phyloP scores from a whole-genome alignment of 2,329 filamentous ascomycete genomes.

The Sclerotinia sclerotiorum region DNA sequence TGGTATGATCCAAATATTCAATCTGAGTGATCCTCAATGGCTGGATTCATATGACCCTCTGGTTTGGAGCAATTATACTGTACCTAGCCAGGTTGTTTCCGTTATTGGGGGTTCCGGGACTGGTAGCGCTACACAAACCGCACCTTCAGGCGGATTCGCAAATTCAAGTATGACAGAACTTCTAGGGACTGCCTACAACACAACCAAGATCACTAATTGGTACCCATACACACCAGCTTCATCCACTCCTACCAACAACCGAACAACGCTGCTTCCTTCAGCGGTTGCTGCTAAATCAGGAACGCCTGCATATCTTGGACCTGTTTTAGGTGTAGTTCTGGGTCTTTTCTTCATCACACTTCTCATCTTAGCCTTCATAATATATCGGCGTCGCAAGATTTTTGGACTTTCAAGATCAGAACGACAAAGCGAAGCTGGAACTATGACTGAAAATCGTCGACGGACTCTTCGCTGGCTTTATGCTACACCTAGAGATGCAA shows the following conservation, averaged over 20 bases:
- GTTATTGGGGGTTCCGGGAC: slow-evolving; percentile 59
- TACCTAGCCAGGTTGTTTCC: slow-evolving; percentile 59
- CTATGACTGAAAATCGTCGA: slow-evolving; percentile 30
- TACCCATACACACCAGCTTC: slow-evolving; percentile 54
- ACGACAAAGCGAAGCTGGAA: slow-evolving; percentile 34
- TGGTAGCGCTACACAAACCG: slow-evolving; percentile 64
- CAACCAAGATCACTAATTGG: slow-evolving; percentile 55
- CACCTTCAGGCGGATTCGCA: slow-evolving; percentile 60
- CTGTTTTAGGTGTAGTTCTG: slow-evolving; percentile 61
- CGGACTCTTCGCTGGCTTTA: slow-evolving; percentile 37
- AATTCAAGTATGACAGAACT: slow-evolving; percentile 49
- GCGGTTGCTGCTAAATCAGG: slow-evolving; percentile 24
- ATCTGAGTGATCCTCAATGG: slow-evolving; percentile 70
- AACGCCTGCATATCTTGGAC: slow-evolving; percentile 58
- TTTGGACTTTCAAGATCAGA: slow-evolving; percentile 26
- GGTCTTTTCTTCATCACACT: slow-evolving; percentile 57
- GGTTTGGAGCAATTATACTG: slow-evolving; percentile 63
- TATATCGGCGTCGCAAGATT: slow-evolving; percentile 50
- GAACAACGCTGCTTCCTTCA: slow-evolving; percentile 24
- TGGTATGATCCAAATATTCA: slow-evolving; percentile 66
- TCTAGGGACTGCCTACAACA: slow-evolving; percentile 57
- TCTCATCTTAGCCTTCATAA: slow-evolving; percentile 50
- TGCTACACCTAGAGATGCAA: slow-evolving; percentile 29
- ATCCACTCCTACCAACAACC: slow-evolving; percentile 28
- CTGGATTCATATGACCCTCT: slow-evolving; percentile 66